Evolutionary conservation across 1,284 basidiomycete species (phyloP), one percentile per base, ranked within the genome.

Genomic region (Ustilago crameri): DNA sequence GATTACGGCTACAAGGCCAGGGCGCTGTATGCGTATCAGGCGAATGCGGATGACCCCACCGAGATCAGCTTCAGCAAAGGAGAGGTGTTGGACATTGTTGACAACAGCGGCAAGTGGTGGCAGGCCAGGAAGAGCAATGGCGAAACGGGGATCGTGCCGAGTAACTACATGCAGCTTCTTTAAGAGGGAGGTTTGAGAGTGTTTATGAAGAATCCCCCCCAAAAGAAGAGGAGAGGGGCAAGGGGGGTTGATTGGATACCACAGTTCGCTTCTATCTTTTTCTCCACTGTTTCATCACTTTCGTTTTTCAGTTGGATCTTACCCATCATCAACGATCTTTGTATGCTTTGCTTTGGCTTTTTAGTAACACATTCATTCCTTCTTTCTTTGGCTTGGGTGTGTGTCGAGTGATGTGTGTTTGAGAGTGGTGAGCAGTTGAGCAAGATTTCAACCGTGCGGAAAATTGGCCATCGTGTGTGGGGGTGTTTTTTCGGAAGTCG

Each of bases 31-130:
- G 88, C 91, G 48, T 95, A 98, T 86, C 89, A 89, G 60, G 95
- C 95, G 30, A 93, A 91, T 9, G 87, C 92, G 18, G 94, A 98
- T 70, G 95, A 98, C 84, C 93, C 95, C 9, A 96, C 93, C 80
- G 96, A 98, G 85, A 92, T 98, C 49, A 92, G 92, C 44, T 98
- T 98, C 84, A 83, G 86, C 57, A 98, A 98, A 84, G 93, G 93
- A 51, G 95, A 98, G 82, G 87, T 94, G 41, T 88, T 98, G 71
- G 94, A 98, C 61, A 92, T 98, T 68, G 85, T 95, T 51, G 96
- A 98, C 85, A 95, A 93, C 84, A 88, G 90, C 75, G 85, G 84
- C 67, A 84, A 84, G 69, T 83, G 84, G 84, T 98, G 93, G 93
- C 93, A 95, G 84, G 93, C 93, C 44, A 90, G 87, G 79, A 97